Conservation (phyloP, 257 asterid genomes). For the Solanum tacnaense region DNA sequence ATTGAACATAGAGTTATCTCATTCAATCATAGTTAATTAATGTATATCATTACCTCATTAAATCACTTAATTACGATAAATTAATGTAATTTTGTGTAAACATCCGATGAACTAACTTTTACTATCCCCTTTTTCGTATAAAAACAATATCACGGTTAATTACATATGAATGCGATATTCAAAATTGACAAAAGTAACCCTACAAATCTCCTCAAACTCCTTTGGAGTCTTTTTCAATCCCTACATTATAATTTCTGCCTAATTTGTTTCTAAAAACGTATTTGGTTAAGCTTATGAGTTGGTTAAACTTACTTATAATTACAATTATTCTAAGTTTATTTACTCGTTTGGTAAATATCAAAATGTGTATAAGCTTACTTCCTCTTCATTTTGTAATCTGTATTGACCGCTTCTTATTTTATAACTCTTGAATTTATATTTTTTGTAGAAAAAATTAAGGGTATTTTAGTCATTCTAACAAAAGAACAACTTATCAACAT, state of each 20-base stretch:
- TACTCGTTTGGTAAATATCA: not conserved
- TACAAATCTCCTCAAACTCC: not conserved
- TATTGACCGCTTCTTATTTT: too few species aligned
- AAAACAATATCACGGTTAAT: too few species aligned
- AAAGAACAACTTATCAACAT: too few species aligned
- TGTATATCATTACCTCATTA: not conserved
- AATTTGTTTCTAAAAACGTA: not conserved
- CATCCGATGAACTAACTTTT: not conserved
- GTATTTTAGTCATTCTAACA: too few species aligned
- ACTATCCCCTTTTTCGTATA: not conserved
- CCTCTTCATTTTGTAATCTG: too few species aligned
- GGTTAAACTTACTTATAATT: too few species aligned
- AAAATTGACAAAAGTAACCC: not conserved
- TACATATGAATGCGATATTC: not conserved
- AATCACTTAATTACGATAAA: too few species aligned
- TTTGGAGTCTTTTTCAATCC: not conserved
- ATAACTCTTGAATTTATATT: not conserved
- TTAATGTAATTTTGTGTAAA: not conserved
- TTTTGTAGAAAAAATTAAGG: not conserved
- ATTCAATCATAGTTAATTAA: too few species aligned
- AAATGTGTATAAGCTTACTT: not conserved
- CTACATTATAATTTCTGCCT: not conserved
- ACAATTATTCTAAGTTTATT: not conserved
- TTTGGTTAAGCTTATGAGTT: not conserved
- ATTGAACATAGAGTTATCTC: not conserved